Percentiles rank a stretch among this genome's conserved stretches.
These are phyloP conservation scores for Paramyrothecium sp. DNA, from an alignment of 2,329 filamentous ascomycete species.

Conservation along the genomic window DNA sequence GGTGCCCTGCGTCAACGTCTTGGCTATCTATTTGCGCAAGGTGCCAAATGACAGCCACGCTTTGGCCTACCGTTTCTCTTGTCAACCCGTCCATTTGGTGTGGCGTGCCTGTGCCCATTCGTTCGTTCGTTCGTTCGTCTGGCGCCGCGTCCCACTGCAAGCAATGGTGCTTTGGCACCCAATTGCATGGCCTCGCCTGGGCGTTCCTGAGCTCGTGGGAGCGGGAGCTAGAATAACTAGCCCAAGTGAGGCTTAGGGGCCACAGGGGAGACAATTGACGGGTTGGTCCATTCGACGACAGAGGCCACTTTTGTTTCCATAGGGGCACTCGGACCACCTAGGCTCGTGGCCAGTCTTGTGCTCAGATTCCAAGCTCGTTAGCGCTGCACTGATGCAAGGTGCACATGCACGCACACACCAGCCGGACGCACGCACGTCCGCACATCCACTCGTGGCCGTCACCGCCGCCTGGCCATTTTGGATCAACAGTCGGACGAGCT, in stretches of 20 bases:
- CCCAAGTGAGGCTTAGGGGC: background rate
- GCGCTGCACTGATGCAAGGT: background rate
- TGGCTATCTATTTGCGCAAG: background rate
- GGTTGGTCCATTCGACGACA: background rate
- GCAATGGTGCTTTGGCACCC: background rate
- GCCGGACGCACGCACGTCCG: background rate
- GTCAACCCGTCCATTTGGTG: background rate
- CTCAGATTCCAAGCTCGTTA: background rate
- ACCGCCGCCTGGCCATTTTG: background rate
- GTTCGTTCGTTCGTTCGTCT: background rate
- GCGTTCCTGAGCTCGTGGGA: background rate
- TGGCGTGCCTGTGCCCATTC: background rate
- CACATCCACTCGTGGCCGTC: background rate
- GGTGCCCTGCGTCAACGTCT: background rate
- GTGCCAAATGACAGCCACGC: background rate
- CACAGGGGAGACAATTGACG: background rate
- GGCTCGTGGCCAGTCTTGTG: background rate
- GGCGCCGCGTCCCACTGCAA: background rate
- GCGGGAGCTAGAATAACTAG: background rate
- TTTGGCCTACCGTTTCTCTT: background rate
- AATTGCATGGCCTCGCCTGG: background rate
- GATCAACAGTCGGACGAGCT: background rate
- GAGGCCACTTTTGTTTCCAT: background rate
- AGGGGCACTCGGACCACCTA: background rate
- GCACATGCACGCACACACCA: background rate